Evolutionary conservation across 805 yeast genomes (phyloP).

Genomic region (Saturnispora quitensis): DNA sequence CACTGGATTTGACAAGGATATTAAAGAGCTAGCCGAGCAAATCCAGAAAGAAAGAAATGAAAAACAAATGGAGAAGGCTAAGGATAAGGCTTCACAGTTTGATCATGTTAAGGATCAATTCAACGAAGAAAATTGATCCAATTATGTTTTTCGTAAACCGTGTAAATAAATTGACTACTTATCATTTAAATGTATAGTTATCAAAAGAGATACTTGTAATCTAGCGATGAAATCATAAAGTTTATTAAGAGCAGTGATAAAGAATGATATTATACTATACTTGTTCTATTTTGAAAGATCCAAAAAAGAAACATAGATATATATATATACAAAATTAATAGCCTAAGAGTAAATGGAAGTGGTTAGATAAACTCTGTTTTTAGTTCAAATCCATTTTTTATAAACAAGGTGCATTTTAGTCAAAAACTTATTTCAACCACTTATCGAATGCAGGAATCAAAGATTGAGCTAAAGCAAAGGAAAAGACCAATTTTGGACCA

Average conservation of each 20-base stretch:
- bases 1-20: slow-evolving; percentile 20
- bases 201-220: neutral
- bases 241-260: neutral
- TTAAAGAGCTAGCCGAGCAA: slow-evolving; percentile 19
- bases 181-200: neutral
- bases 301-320: neutral
- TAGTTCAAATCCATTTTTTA: neutral
- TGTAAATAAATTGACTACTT: neutral
- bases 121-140: neutral
- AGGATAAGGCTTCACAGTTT: slow-evolving; percentile 14
- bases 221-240: neutral
- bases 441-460: slow-evolving; percentile 94
- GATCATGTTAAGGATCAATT: slow-evolving; percentile 4
- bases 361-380: neutral
- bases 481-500: slow-evolving; percentile 95
- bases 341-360: neutral
- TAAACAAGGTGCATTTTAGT: neutral
- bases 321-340: neutral
- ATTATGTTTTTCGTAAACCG: neutral
- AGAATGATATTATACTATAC: neutral
- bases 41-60: slow-evolving; percentile 16
- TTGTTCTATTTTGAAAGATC: neutral
- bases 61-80: slow-evolving; percentile 18
- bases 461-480: slow-evolving; percentile 96
- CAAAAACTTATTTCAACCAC: slow-evolving; percentile 29